Base-by-base conservation (phyloP, 768 basidiomycete species). In the Pleurotus eryngii region DNA sequence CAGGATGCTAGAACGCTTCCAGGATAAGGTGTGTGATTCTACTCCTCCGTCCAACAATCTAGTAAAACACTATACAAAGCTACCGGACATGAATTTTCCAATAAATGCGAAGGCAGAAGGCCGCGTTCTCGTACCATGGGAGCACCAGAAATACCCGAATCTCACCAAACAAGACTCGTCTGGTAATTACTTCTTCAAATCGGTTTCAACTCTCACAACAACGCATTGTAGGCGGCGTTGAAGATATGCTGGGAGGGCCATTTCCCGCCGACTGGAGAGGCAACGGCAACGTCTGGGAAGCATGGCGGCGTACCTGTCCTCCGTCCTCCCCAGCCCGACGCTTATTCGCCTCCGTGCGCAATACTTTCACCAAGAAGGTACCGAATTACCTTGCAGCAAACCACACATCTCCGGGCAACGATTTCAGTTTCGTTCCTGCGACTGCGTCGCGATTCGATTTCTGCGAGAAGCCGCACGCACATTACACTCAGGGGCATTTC, bases 101-200 rank as follows among this genome's bases (percentile, higher is more conserved):
- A 85, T 99, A 72, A 98, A 98, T 64, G 85, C 90, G 20, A 90
- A 89, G 73, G 90, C 95, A 0, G 97, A 98, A 73, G 92, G 96
- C 9, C 87, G 97, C 14, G 85, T 99, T 6, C 77, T 99, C 12
- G 87, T 96, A 4, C 90, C 94, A 42, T 97, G 95, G 94, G 94
- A 96, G 67, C 84, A 91, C 63, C 77, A 78, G n/a, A 67, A 74
- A 39, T 86, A 82, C 64, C 81, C 89, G 5, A 95, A 95, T 66
- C 69, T 86, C 47, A 90, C 93, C 4, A 47, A 60, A 2, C 71
- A 76, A 60, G 72, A 79, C 57, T 79, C 78, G 0, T 78, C 78
- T 42, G 67, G 75, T 74, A 46, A 68, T 61, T 46, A 4, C 18
- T 2, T 30, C 18, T 26, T 22, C 1, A 40, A 27, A 24, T 46